Conservation (phyloP, 2,329 filamentous ascomycete species). For the Paramyrothecium roridum region DNA sequence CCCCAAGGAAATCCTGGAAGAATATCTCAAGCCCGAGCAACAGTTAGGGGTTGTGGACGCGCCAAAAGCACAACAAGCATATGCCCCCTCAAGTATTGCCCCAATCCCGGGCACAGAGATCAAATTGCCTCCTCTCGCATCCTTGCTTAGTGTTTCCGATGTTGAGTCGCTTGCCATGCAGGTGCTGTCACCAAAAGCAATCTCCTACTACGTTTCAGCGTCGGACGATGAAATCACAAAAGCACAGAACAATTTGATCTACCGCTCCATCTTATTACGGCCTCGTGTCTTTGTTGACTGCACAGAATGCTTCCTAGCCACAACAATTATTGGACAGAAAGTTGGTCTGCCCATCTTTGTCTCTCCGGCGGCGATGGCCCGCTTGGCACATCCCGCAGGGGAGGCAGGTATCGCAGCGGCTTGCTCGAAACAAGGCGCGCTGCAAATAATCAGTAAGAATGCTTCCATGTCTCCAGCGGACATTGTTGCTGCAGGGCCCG, state of each 20-base stretch:
- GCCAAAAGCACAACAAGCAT: background rate
- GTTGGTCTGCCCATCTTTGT: slow-evolving; percentile 57
- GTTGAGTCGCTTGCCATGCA: slow-evolving; percentile 5
- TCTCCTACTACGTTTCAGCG: slow-evolving; percentile 78
- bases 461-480: slow-evolving; percentile 56
- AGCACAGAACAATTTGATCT: slow-evolving; percentile 69
- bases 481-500: slow-evolving; percentile 32
- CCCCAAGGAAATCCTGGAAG: slow-evolving; percentile 6
- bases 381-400: slow-evolving; percentile 57
- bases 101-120: no score
- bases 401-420: slow-evolving; percentile 55
- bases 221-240: slow-evolving; percentile 76
- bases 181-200: slow-evolving; percentile 6
- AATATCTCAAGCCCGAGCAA: slow-evolving; percentile 5
- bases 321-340: slow-evolving; percentile 54
- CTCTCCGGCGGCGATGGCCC: slow-evolving; percentile 60
- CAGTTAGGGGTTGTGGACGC: slow-evolving; percentile 3
- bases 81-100: no score
- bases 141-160: slow-evolving; percentile 7
- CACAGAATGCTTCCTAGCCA: slow-evolving; percentile 66
- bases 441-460: slow-evolving; percentile 63
- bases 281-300: slow-evolving; percentile 82
- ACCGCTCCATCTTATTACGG: slow-evolving; percentile 71
- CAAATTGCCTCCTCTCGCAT: background rate
- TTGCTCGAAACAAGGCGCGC: slow-evolving; percentile 48